Base-by-base conservation (phyloP, 2,329 filamentous ascomycete species). In the Amauroascus niger region DNA sequence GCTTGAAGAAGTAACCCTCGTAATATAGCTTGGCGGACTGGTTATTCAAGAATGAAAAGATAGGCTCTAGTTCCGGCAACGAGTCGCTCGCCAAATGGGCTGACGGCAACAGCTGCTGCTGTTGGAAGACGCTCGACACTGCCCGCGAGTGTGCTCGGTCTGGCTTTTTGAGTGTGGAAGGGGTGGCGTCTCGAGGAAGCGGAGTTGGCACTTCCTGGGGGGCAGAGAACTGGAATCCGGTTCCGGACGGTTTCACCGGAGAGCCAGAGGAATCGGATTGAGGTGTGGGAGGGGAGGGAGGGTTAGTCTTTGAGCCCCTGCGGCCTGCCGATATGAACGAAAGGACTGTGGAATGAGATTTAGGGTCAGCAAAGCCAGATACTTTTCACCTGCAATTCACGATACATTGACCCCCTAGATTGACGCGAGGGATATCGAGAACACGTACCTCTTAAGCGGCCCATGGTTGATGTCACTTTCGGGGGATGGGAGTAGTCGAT, bases 1-100 rank as follows among this genome's bases (percentile, higher is more conserved):
- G 76, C 72, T 97, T 98, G 62, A 98, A 73, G 61, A 98, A 97
- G 66, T 97, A 98, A 35, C 93, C 93, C 72, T 98, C 93, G 62
- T 96, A 90, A 68, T 97, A 98, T 53, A 97, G 76, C 73, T 97
- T 97, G 71, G 96, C 96, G 55, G 83, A 85, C 69, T 98, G 93
- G 71, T 86, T 93, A 72, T 95, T 97, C 60, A 98, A 79, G 66
- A 88, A 93, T 57, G 82, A 87, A 71, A 97, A 97, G 64, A 97
- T 90, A 59, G 90, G 91, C 72, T 89, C 86, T 58, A 98, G 78
- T 76, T 98, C 93, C 35, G 93, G 89, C 13, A 57, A 6, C 2
- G 53, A n/a, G 8, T 44, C 28, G n/a, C 14, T 28, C 16, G 41
- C 44, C 2, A 32, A 16, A n/a, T 45, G 28, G 13, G 35, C 46